Evolutionary conservation across 2,329 filamentous ascomycete species (phyloP), one percentile per base, ranked within the genome.

Genomic region (Aureobasidium subglaciale): DNA sequence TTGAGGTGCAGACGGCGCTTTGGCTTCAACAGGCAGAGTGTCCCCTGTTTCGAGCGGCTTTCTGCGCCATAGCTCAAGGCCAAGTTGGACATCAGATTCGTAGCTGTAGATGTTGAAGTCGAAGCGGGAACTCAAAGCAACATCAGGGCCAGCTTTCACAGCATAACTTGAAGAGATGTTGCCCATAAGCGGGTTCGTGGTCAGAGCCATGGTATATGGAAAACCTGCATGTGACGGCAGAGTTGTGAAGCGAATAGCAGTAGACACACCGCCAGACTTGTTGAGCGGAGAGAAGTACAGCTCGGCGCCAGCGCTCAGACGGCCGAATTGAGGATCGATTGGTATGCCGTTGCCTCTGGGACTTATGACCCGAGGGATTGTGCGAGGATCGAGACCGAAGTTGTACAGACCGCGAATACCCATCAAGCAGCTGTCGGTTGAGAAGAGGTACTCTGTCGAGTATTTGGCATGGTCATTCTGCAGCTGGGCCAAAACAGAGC

Each of bases 61-160:
- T 5, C 65, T 86, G 65, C 88, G 84, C 92, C 93, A 99, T 40
- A 97, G 76, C 73, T 99, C 93, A 74, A 90, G 88, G 13, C 93
- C 93, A 22, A 97, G 81, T 24, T 90, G 86, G 77, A 96, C 86
- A 57, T 93, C 88, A 67, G 90, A 96, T 75, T 99, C 93, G 75
- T 96, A 99, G 68, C 90, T 96, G 73, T 96, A 97, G 48, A 96
- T 87, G 66, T 99, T 99, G 73, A 99, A 99, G 67, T 95, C 90
- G 73, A 97, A 92, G 48, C 87, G 84, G 20, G 90, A 95, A 60
- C 90, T 93, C 48, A 99, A 80, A 10, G 90, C 88, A 62, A 95
- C 82, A 64, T 90, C 84, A 30, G 82, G 82, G 3, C 90, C 90
- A 2, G 92, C 92, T 65, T 89, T 87, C 45, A 97, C 88, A 0